phyloP scores from a whole-genome alignment of 164 flowering plant species.

The Liriodendron chinense region DNA sequence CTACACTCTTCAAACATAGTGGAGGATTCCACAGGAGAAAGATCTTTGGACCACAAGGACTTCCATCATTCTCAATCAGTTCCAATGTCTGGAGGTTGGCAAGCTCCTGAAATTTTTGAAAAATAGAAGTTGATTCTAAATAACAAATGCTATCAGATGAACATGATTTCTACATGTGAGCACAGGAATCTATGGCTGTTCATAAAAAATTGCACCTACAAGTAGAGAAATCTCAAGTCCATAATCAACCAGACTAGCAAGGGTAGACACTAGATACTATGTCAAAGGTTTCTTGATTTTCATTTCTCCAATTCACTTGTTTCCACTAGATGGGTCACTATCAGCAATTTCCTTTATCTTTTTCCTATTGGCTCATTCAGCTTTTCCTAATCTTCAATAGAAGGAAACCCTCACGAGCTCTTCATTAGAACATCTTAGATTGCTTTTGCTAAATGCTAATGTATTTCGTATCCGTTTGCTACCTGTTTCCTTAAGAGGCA shows the following conservation, averaged over 20 bases:
- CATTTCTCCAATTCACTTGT: neutral
- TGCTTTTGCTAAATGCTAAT: neutral
- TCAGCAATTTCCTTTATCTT: neutral
- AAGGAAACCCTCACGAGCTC: neutral
- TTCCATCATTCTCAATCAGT: constrained; percentile 88
- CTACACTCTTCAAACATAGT: constrained; percentile 42
- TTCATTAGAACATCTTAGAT: neutral
- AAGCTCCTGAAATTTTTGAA: constrained; percentile 58
- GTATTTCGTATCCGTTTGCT: neutral
- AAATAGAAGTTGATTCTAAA: neutral
- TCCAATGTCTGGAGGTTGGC: constrained; percentile 63
- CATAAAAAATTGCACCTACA: neutral
- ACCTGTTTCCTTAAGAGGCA: neutral
- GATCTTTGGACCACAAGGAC: constrained; percentile 78
- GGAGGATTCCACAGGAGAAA: constrained; percentile 92
- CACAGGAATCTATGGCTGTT: neutral
- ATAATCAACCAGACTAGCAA: neutral
- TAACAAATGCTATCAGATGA: neutral
- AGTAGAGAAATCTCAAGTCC: neutral
- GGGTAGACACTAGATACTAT: neutral
- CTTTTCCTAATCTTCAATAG: neutral
- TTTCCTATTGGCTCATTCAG: neutral
- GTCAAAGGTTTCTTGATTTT: neutral
- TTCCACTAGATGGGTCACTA: neutral
- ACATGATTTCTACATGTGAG: neutral